phyloP scores from a whole-genome alignment of 768 basidiomycete species.

The Lactarius trivialis region DNA sequence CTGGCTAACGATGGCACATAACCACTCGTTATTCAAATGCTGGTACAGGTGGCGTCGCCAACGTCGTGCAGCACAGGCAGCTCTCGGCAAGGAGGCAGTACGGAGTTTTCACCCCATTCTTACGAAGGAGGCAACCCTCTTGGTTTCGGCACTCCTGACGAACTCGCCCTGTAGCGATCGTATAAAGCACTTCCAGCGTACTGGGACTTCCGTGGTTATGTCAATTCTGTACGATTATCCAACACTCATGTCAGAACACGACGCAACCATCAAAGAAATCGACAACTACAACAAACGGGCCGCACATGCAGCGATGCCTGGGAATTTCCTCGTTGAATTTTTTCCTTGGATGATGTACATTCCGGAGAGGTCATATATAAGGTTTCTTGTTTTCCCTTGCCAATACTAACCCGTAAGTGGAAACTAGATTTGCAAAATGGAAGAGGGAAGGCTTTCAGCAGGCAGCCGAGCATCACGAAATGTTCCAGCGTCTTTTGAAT shows the following conservation, averaged over 20 bases:
- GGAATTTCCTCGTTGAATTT: background rate
- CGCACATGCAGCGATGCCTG: background rate
- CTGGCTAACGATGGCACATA: background rate
- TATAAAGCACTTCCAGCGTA: conserved; percentile 28
- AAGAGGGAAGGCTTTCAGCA: conserved; percentile 5
- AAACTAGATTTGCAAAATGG: conserved; percentile 7
- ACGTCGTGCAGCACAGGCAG: conserved; percentile 19
- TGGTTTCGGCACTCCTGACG: conserved; percentile 27
- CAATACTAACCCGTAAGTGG: background rate
- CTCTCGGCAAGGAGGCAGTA: conserved; percentile 25
- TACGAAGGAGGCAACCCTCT: conserved; percentile 28
- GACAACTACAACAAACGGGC: background rate
- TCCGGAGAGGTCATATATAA: background rate
- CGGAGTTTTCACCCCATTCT: conserved; percentile 26
- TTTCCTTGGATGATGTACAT: conserved; percentile 17
- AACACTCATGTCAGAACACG: background rate
- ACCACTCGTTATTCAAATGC: background rate
- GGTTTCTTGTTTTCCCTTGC: background rate
- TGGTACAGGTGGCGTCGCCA: conserved; percentile 30
- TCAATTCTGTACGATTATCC: conserved; percentile 25
- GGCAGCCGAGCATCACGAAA: background rate
- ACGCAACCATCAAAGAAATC: background rate
- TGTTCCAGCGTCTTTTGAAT: conserved; percentile 4
- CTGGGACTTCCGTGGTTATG: conserved; percentile 16
- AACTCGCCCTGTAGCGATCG: conserved; percentile 25